Evolutionary conservation across 805 yeast genomes (phyloP).

Genomic region (Kazachstania bromeliacearum): DNA sequence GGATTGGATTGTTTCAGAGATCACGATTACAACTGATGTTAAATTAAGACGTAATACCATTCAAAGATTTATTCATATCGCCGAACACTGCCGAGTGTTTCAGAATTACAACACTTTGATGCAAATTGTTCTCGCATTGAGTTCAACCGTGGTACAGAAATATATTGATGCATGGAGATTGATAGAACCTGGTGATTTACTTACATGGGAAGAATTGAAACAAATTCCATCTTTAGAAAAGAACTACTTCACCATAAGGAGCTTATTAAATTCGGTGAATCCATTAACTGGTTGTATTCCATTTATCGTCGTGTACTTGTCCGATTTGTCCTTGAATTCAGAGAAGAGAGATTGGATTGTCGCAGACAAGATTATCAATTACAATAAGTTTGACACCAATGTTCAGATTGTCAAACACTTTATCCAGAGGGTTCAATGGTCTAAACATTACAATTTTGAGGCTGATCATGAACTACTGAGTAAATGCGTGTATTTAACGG

Average conservation of each 20-base stretch:
- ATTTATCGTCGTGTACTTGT: constrained; percentile 74
- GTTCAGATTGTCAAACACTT: constrained; percentile 71
- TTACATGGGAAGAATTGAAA: constrained; percentile 59
- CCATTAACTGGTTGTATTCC: constrained; percentile 77
- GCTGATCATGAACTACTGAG: constrained; percentile 59
- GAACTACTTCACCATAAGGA: constrained; percentile 61
- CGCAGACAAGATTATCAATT: constrained; percentile 47
- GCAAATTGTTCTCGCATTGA: constrained; percentile 78
- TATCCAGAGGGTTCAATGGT: constrained; percentile 79
- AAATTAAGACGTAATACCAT: constrained; percentile 57
- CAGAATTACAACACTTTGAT: constrained; percentile 83
- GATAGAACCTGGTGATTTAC: constrained; percentile 62
- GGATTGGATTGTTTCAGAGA: constrained; percentile 87
- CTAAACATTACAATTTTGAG: constrained; percentile 51
- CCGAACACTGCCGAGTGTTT: constrained; percentile 56
- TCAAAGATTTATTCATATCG: constrained; percentile 82
- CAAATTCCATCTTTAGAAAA: constrained; percentile 62
- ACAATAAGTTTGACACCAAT: constrained; percentile 65
- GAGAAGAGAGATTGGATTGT: constrained; percentile 30
- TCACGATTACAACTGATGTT: constrained; percentile 55
- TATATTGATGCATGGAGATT: constrained; percentile 65
- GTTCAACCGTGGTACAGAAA: constrained; percentile 50
- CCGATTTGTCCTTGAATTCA: constrained; percentile 68
- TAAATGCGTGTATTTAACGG: constrained; percentile 72
- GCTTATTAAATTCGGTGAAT: constrained; percentile 39